Evolutionary conservation across 2,329 filamentous ascomycete species (phyloP).

Genomic region (Pestalotiopsis fici): DNA sequence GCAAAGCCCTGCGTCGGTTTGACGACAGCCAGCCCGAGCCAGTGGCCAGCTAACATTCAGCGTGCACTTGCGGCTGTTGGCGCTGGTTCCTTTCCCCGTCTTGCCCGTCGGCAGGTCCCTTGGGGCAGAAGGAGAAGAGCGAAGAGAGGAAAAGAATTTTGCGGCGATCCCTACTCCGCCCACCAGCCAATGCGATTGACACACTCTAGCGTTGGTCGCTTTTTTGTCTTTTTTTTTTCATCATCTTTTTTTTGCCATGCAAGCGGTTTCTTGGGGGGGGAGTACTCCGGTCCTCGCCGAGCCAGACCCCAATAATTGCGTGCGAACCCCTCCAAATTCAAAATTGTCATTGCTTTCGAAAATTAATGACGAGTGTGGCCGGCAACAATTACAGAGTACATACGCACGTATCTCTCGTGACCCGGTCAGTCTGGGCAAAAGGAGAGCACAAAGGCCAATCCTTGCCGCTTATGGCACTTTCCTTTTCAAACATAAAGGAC

Average conservation of each 20-base stretch:
- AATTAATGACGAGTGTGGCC: background rate
- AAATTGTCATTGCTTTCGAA: background rate
- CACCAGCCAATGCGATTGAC: background rate
- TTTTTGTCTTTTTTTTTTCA: background rate
- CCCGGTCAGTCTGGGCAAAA: background rate
- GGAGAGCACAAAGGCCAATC: background rate
- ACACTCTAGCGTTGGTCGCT: background rate
- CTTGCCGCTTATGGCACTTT: background rate
- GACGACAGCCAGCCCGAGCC: background rate
- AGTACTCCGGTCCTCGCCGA: conserved; percentile 3
- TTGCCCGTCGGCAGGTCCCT: background rate
- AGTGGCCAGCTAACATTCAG: background rate
- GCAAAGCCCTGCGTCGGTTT: background rate
- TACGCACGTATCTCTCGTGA: background rate
- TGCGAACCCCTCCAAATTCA: conserved; percentile 1
- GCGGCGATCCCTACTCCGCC: background rate
- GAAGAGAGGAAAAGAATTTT: background rate
- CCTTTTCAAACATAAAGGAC: background rate
- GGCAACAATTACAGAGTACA: no score
- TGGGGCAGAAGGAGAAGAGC: background rate
- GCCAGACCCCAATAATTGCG: conserved; percentile 6
- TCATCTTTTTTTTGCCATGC: background rate
- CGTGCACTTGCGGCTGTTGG: background rate
- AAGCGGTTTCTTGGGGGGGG: background rate
- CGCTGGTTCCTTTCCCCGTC: background rate